Evolutionary conservation across 2,329 filamentous ascomycete species (phyloP).

Genomic region (Aspergillus pseudotamarii): DNA sequence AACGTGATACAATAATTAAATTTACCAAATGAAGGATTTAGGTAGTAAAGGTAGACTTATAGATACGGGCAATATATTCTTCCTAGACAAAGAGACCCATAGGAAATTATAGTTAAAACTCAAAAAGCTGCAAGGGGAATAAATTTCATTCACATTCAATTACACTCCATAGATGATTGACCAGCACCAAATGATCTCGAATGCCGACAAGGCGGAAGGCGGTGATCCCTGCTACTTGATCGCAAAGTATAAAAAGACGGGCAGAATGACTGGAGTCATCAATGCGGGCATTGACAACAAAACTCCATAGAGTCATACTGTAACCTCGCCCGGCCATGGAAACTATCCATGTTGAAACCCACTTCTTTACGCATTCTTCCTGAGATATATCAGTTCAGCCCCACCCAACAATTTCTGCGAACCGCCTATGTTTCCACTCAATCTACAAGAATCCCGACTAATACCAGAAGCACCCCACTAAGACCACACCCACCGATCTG

Average conservation of each 20-base stretch:
- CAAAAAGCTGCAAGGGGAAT: not conserved
- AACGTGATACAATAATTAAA: conserved; percentile 16
- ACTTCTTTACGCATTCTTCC: conserved; percentile 19
- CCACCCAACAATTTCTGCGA: conserved; percentile 13
- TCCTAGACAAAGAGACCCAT: not conserved
- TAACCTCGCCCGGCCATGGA: conserved; percentile 14
- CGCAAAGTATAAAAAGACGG: conserved; percentile 2
- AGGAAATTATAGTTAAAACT: not conserved
- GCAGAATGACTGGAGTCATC: conserved; percentile 1
- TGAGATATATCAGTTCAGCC: conserved; percentile 17
- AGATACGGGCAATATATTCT: not conserved
- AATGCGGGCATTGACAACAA: not conserved
- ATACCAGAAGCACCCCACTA: conserved; percentile 16
- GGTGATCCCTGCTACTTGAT: not conserved
- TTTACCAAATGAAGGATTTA: conserved; percentile 7
- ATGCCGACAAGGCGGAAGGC: conserved; percentile 1
- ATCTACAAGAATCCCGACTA: conserved; percentile 12
- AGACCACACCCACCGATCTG: conserved; percentile 8
- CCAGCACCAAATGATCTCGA: not conserved
- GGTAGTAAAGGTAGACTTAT: not conserved
- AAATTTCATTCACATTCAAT: not conserved
- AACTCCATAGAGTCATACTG: not conserved
- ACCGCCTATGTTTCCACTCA: conserved; percentile 17
- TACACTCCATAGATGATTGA: not conserved
- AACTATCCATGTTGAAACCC: conserved; percentile 25